Percentiles rank a stretch among this genome's conserved stretches.
Evolutionary conservation across 805 yeast species (phyloP).

Genomic region (Clavispora vitiphila): DNA sequence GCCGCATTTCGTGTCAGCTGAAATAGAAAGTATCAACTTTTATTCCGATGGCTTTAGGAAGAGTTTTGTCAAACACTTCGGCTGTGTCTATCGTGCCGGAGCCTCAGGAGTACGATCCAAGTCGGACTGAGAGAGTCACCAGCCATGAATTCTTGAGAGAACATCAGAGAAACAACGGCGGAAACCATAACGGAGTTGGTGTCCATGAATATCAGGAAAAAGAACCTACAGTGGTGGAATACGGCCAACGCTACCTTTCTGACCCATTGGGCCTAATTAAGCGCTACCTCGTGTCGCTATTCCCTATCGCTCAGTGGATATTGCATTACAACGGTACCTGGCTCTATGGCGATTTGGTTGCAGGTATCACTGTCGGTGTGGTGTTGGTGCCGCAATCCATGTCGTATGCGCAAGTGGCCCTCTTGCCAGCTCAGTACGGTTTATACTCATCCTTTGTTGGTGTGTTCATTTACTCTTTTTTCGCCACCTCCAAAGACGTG

Average conservation of each 20-base stretch:
- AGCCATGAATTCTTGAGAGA: slow-evolving; percentile 17
- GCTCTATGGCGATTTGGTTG: slow-evolving; percentile 78
- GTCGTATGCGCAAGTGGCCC: slow-evolving; percentile 90
- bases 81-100: slow-evolving; percentile 10
- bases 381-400: slow-evolving; percentile 93
- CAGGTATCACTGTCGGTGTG: slow-evolving; percentile 90
- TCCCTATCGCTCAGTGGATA: slow-evolving; percentile 83
- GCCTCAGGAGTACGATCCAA: slow-evolving; percentile 13
- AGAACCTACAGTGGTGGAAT: slow-evolving; percentile 30
- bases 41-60: neutral
- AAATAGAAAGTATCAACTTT: neutral
- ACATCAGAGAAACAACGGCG: slow-evolving; percentile 9
- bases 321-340: slow-evolving; percentile 75
- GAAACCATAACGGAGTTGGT: slow-evolving; percentile 9
- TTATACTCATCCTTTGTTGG: slow-evolving; percentile 90
- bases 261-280: slow-evolving; percentile 38
- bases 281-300: slow-evolving; percentile 55
- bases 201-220: slow-evolving; percentile 36
- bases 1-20: neutral
- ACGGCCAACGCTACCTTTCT: slow-evolving; percentile 21
- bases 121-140: slow-evolving; percentile 7
- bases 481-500: slow-evolving; percentile 94
- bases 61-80: neutral
- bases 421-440: slow-evolving; percentile 77
- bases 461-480: slow-evolving; percentile 79